Conservation (phyloP, 75 land plant species). For the Cunninghamia lanceolata region DNA sequence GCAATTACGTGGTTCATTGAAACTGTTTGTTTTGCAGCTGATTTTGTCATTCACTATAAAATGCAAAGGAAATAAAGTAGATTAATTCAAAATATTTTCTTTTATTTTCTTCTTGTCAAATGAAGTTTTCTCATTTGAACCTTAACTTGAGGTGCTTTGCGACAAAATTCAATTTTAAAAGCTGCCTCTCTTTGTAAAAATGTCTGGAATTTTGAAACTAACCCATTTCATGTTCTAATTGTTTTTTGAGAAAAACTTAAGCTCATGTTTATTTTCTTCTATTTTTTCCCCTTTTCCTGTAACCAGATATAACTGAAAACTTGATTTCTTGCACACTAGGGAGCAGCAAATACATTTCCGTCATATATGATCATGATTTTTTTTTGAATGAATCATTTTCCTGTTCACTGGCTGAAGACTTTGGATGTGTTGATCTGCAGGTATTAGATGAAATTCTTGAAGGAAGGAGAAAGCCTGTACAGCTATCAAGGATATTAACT, state of each 20-base stretch:
- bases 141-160: background rate
- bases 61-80: background rate
- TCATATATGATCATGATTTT: background rate
- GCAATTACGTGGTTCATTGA: too few relatives aligned
- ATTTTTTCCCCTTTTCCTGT: background rate
- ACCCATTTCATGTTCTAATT: background rate
- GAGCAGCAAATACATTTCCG: background rate
- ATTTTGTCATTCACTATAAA: too few relatives aligned
- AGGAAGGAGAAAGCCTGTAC: conserved; percentile 35
- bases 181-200: background rate
- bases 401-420: background rate
- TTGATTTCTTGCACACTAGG: background rate
- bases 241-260: background rate
- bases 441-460: conserved; percentile 73
- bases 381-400: background rate
- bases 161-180: background rate
- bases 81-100: background rate
- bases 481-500: conserved; percentile 65
- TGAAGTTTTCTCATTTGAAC: background rate
- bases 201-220: background rate
- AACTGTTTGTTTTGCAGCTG: too few relatives aligned
- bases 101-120: background rate
- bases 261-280: background rate
- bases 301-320: background rate
- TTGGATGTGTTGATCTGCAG: conserved; percentile 26